Evolutionary conservation across 1,139 yeast genomes (phyloP).

Genomic region (Tardiomyces blankii): DNA sequence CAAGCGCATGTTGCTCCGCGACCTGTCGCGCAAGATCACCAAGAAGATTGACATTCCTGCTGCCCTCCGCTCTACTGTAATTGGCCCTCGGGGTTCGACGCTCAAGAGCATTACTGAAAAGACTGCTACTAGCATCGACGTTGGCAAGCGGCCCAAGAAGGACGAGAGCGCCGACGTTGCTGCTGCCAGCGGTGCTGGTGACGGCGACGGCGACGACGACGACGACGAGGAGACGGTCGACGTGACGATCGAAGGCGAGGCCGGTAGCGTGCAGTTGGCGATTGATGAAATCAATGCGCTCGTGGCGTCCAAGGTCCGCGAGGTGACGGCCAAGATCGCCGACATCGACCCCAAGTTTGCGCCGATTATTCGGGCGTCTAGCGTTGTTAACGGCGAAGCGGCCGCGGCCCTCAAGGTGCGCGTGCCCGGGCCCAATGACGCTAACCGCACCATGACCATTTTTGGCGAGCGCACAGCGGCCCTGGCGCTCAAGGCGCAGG

Average conservation of each 20-base stretch:
- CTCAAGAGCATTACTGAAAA: conserved; percentile 69
- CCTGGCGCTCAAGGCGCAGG: conserved; percentile 3
- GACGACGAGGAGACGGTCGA: conserved; percentile 44
- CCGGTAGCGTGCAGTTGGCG: conserved; percentile 54
- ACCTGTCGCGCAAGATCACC: conserved; percentile 53
- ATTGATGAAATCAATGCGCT: neutral
- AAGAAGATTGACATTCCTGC: conserved; percentile 62
- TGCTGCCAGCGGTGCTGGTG: conserved; percentile 7
- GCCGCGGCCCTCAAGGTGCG: conserved; percentile 2
- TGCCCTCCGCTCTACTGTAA: conserved; percentile 64
- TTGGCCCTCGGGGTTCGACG: conserved; percentile 82
- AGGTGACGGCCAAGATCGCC: conserved; percentile 15
- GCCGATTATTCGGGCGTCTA: conserved; percentile 7
- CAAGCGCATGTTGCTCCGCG: conserved; percentile 63
- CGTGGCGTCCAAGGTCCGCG: neutral
- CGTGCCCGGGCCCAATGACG: neutral
- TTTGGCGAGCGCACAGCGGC: conserved; percentile 2
- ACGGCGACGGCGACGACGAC: conserved; percentile 26
- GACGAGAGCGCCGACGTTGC: conserved; percentile 13
- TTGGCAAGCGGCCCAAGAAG: conserved; percentile 38
- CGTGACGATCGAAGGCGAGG: conserved; percentile 72
- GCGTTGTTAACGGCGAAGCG: conserved; percentile 1
- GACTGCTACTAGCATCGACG: conserved; percentile 65
- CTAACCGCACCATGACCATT: neutral
- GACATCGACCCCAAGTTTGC: conserved; percentile 29